Base-by-base conservation (phyloP, 495 filamentous ascomycete species). In the Penicillium alfredii region DNA sequence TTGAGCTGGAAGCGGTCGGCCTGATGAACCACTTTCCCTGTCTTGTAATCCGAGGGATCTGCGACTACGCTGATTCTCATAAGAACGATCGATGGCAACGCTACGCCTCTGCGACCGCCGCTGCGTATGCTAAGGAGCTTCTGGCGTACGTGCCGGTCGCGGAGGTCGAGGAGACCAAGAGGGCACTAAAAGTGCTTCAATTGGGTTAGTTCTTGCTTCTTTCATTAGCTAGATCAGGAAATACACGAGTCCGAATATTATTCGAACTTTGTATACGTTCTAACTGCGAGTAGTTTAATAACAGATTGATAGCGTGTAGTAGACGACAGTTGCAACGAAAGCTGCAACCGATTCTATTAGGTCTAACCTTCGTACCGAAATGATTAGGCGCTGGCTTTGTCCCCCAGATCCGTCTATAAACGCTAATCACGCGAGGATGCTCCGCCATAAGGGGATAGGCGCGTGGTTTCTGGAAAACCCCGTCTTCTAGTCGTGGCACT, bases 1-100 rank as follows among this genome's bases (percentile, higher is more conserved):
- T 61, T 35, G 64, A 66, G 27, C 65, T 66, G 60, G 64, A 64
- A 40, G 65, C 58, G 2, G 64, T 62, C 8, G 64, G 64, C 0
- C 17, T 68, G 19, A 63, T 56, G 53, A 40, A 60, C 28, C 25
- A 49, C n/a, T 55, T 63, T 22, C 55, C 40, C 13, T 63, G 57
- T 38, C 40, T 63, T 22, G 57, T 64, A 7, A 57, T 67, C 6
- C 46, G 57, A 37, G 63, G 63, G 0, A 54, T 65, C 11, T 59
- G 55, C 27, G 56, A 68, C 35, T 68, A 66, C 33, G 40, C 57
- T 1, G 64, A 68, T 37, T 55, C 47, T 19, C 57, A 60, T 26
- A 68, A 62, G 42, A 61, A 63, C 28, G 35, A 52, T 15, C 18
- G 16, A 8, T 66, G 58, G 60, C 61, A 66, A 27, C 21, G n/a